Evolutionary conservation across 106 monocot genomes (phyloP), one percentile per base, ranked within the genome.

Genomic region (Agapanthus africanus): DNA sequence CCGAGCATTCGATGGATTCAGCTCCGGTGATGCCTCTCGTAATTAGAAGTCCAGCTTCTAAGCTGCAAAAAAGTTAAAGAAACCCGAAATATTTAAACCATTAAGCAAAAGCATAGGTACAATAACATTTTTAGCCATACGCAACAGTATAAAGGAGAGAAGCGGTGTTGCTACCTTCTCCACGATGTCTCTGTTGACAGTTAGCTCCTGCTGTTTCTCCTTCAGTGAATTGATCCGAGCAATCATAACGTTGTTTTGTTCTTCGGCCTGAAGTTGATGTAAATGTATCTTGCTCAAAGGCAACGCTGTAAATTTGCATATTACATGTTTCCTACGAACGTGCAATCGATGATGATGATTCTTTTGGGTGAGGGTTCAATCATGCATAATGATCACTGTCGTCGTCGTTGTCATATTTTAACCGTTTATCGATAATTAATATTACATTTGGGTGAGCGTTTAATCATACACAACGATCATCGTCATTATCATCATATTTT

Each of bases 181-280:
- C 2, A 56, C 56, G 8, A 30, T 30, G 11, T 56, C 56, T 28
- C 2, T 30, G 30, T 26, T 10, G 9, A 56, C 56, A 14, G 28
- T 30, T 56, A 11, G 56, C 11, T 30, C 56, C 56, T 27, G 56
- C 56, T 56, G 56, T 30, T 30, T 56, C 28, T 56, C 56, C 28
- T 28, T 56, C 30, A 56, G 28, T 26, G 56, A 56, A 5, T 30
- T 56, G 56, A 56, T 30, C 4, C 28, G 26, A 30, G 56, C 28
- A 11, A 26, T 56, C 56, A 56, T 27, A 4, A 56, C 30, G 11
- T 56, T 56, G 28, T 56, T 56, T 14, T 56, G 56, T 27, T 56
- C 56, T 28, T 56, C 56, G 30, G 30, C 56, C 56, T 56, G 56
- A 56, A 52, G 25, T 52, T 46, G 13, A 50, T n/a, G 21, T n/a